Evolutionary conservation across 2,329 filamentous ascomycete species (phyloP), one percentile per base, ranked within the genome.

Genomic region (Arthrobotrys pseudoclavata): DNA sequence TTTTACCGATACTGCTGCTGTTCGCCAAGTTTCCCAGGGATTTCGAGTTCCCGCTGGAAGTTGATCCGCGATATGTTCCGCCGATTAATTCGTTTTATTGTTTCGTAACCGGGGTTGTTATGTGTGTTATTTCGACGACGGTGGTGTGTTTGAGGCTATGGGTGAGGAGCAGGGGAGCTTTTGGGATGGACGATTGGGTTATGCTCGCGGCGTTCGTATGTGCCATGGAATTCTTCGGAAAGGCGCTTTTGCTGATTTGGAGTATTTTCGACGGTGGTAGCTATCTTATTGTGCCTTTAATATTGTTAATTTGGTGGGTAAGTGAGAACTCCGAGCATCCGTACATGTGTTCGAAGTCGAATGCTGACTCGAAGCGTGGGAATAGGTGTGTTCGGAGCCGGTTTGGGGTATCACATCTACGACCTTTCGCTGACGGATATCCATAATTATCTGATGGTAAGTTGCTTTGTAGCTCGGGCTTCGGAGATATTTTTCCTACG

Each of bases 171-270:
- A 52, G 63, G 40, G 68, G 75, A 1, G 37, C 15, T 18, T 78
- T 78, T 60, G 75, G 75, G n/a, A 72, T 78, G 68, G 75, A 78
- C 45, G 75, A 78, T 55, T 78, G 75, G 72, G 67, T 72, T 34
- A 78, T 78, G 68, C 22, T 72, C 34, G 61, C 62, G 37, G 75
- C 75, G 47, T 72, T 78, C 64, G 75, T 78, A 78, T 24, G 75
- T 78, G 6, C 7, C 7, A 7, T 3, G 7, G 29, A 31, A 31
- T 31, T 7, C 12, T n/a, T 1, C 13, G 37, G 10, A 12, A 40
- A 7, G 42, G 5, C 10, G 37, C 6, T 40, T 22, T 66, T 42
- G 22, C 67, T 76, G 22, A 70, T 24, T 29, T 5, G 18, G 10
- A 13, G 42, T 13, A 9, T 15, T 40, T 40, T 26, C 3, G 10